Evolutionary conservation across 768 basidiomycete species (phyloP), one percentile per base, ranked within the genome.

Genomic region (Leccinum olivaceopallidum): DNA sequence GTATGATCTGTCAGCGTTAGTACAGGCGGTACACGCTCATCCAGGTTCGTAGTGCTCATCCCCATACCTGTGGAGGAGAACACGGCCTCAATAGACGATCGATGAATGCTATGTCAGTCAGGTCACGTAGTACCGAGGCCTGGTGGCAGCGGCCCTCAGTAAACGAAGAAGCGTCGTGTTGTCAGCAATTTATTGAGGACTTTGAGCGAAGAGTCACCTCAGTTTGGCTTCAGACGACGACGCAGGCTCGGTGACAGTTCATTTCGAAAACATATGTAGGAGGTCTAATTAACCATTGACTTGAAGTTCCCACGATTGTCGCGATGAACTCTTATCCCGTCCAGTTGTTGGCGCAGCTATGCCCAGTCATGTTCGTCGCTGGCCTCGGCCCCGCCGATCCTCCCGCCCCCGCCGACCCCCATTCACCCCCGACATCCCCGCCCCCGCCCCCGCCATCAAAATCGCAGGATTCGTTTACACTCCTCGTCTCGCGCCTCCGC

Each of bases 361-460:
- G 86, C 20, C 96, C 96, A 14, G 86, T 98, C 42, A 92, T 98
- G 91, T 96, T 97, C 71, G 90, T 95, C 20, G 93, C 94, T 26
- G 95, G 95, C 2, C 83, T 97, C 50, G 58, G 49, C 56, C 14
- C 62, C 68, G 24, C 37, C 57, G 5, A 49, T 24, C 42, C 64
- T 1, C 66, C 10, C 20, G 4, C 37, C 1, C 6, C 28, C 0
- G 7, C 37, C 24, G 34, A 34, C 42, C 1, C 42, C 4, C 42
- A 6, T 63, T 49, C 48, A 14, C 48, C 20, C 22, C 48, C 48
- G 20, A 49, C 22, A 9, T 20, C 48, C 48, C 48, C 48, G 22
- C n/a, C 61, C 5, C 56, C 76, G 32, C 32, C 69, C 13, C 63
- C 71, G 18, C 75, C 70, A 2, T 54, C 71, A 34, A 66, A 79